Percentiles rank a stretch among this genome's conserved stretches.
Evolutionary conservation across 352 stramenopile genomes (phyloP).

Genomic region (Globisporangium perplexum): DNA sequence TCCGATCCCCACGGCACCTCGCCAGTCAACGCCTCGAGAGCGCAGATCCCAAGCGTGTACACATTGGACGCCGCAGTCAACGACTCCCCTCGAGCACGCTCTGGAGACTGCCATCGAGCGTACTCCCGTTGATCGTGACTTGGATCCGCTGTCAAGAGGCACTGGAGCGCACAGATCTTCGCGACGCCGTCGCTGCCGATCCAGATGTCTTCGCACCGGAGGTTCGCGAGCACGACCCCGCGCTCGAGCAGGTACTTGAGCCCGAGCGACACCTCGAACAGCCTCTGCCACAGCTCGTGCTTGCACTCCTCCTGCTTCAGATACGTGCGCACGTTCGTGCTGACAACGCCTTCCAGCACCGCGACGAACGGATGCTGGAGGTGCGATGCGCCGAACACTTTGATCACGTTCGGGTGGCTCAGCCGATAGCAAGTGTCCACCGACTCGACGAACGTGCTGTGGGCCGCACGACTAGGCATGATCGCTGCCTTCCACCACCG

Average conservation of each 20-base stretch:
- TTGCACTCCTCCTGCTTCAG: background rate
- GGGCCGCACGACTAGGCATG: background rate
- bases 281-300: background rate
- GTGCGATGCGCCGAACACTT: constrained; percentile 21
- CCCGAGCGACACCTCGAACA: constrained; percentile 1
- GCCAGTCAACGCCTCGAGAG: constrained; percentile 4
- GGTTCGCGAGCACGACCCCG: background rate
- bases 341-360: constrained; percentile 10
- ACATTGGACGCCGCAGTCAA: constrained; percentile 1
- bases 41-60: constrained; percentile 4
- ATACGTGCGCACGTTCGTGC: constrained; percentile 5
- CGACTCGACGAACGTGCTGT: background rate
- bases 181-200: background rate
- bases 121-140: background rate
- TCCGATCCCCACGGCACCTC: constrained; percentile 1
- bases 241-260: constrained; percentile 4
- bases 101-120: constrained; percentile 1
- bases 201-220: constrained; percentile 1
- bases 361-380: constrained; percentile 6
- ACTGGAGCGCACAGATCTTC: constrained; percentile 4
- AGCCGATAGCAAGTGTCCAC: constrained; percentile 24
- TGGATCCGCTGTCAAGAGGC: background rate
- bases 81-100: background rate
- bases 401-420: constrained; percentile 15
- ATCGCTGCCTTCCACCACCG: constrained; percentile 33